phyloP scores from a whole-genome alignment of 257 asterid genomes.

The Salvia rosmarinus region DNA sequence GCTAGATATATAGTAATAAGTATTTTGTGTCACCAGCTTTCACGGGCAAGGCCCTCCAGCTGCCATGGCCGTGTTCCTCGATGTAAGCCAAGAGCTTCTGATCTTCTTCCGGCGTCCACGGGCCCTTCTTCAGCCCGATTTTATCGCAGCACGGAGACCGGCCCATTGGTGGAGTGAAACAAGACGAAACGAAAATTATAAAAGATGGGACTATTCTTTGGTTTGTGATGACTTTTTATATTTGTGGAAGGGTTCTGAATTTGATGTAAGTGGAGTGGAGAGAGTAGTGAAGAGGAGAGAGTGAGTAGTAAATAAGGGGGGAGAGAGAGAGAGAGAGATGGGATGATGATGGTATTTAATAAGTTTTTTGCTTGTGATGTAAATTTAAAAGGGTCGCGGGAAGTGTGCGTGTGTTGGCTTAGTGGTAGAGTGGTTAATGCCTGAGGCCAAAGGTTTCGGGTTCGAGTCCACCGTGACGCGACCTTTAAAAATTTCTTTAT shows the following conservation, averaged over 20 bases:
- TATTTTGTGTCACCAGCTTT: slow-evolving; percentile 60
- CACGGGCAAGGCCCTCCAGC: slow-evolving; percentile 93
- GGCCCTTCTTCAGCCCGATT: slow-evolving; percentile 85
- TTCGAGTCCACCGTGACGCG: too few relatives aligned
- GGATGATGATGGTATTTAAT: slow-evolving; percentile 49
- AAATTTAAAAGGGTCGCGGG: neutral
- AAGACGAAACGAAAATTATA: neutral
- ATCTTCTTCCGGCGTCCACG: slow-evolving; percentile 97
- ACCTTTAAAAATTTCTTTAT: too few relatives aligned
- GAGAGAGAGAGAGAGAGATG: slow-evolving; percentile 50
- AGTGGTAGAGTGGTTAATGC: too few relatives aligned
- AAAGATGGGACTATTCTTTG: neutral
- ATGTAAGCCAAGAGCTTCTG: slow-evolving; percentile 81
- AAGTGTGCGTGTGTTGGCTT: too few relatives aligned
- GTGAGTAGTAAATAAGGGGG: slow-evolving; percentile 38
- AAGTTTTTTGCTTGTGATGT: slow-evolving; percentile 31
- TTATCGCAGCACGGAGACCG: slow-evolving; percentile 94
- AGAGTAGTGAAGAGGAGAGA: slow-evolving; percentile 30
- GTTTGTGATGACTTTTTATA: slow-evolving; percentile 24
- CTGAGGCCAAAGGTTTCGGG: too few relatives aligned
- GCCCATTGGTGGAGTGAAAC: slow-evolving; percentile 52
- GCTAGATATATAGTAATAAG: neutral
- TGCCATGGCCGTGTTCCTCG: slow-evolving; percentile 89
- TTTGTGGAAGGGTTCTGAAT: neutral
- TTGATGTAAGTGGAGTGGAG: slow-evolving; percentile 22